Base-by-base conservation (phyloP, 2,329 filamentous ascomycete species). In the Colletotrichum somersetense region DNA sequence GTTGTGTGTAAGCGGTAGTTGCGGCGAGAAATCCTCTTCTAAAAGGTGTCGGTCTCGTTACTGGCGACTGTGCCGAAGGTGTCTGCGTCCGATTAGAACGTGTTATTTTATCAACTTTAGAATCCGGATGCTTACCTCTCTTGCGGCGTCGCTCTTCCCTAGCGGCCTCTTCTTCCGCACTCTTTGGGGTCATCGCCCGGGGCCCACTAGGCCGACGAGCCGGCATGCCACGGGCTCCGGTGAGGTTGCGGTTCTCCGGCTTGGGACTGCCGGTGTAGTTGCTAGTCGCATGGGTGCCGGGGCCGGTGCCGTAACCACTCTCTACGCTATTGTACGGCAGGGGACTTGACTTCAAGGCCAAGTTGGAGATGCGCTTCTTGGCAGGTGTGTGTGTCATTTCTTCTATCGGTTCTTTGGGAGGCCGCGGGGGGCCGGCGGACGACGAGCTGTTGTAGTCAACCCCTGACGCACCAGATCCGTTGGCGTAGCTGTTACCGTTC, bases 321-420 rank as follows among this genome's bases (percentile, higher is more conserved):
- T 89, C 87, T 4, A 87, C 86, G 73, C 84, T 86, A 59, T 88
- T 87, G 73, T 87, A 87, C n/a, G 86, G 85, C n/a, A 87, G 79
- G 0, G 89, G 88, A 78, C 87, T 89, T 56, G 81, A 81, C 77
- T 89, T 89, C 30, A 67, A 70, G 72, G 85, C 83, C 61, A 89
- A 79, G 78, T 87, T 87, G 63, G 83, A 86, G 55, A 87, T 79
- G 23, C 87, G 85, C 66, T 80, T 82, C 73, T 85, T 85, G 10
- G 84, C 83, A 12, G 88, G 85, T 2, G 85, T 85, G 5, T 78
- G 75, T 16, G 79, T 81, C 6, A 79, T 77, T 48, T 77, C 79
- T 6, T 87, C 87, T 0, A 91, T 79, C 0, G 89, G 87, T 80
- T 91, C 89, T 81, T 92, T 92, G 6, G 89, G 89, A 46, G 90